A percentile compares a stretch with the other conserved stretches of the same genome.
Evolutionary conservation across 2,329 filamentous ascomycete species (phyloP).

Genomic region (Botryotinia narcissicola): DNA sequence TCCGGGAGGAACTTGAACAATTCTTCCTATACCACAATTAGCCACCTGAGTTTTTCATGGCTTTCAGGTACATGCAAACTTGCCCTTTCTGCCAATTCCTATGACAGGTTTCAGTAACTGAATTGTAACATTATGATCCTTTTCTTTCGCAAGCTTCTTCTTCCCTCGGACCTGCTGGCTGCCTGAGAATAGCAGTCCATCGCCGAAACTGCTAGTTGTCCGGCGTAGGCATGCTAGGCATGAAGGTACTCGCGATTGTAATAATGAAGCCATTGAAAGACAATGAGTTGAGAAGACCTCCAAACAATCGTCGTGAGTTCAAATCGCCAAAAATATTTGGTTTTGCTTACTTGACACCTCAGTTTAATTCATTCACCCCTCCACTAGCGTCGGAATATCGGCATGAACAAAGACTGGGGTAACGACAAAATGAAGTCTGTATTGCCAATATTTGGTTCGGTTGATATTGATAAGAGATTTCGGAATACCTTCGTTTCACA

Average conservation of each 20-base stretch:
- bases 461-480: constrained; percentile 10
- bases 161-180: constrained; percentile 44
- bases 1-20: constrained; percentile 51
- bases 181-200: constrained; percentile 25
- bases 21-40: constrained; percentile 43
- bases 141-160: constrained; percentile 45
- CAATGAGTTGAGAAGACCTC: neutral
- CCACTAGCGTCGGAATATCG: constrained; percentile 10
- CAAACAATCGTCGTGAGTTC: neutral
- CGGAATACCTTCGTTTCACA: neutral
- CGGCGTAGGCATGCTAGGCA: constrained; percentile 36
- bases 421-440: neutral
- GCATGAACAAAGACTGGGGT: constrained; percentile 5
- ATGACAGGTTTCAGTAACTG: constrained; percentile 51
- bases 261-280: constrained; percentile 33
- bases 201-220: constrained; percentile 30
- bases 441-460: constrained; percentile 2
- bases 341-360: constrained; percentile 1
- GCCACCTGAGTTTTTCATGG: neutral
- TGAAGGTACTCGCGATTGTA: constrained; percentile 33
- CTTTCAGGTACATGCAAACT: constrained; percentile 26
- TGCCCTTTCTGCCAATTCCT: constrained; percentile 49
- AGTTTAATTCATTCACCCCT: constrained; percentile 6
- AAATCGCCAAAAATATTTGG: constrained; percentile 19
- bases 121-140: constrained; percentile 43